These are phyloP conservation scores for Tetrahymena borealis DNA, from an alignment of 73 alveolate genomes.

Conservation along the genomic window DNA sequence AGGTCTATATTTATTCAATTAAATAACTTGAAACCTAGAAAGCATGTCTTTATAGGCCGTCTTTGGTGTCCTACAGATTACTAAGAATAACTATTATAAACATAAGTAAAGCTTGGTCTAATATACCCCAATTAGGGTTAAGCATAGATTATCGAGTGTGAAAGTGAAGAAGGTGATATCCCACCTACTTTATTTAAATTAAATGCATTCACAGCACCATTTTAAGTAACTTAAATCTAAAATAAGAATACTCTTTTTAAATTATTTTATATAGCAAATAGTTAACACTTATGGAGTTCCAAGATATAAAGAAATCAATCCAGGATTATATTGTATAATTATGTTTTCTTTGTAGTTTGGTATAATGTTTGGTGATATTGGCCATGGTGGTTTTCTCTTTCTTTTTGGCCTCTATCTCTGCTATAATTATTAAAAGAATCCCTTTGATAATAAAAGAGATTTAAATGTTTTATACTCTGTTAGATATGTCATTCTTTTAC, in stretches of 20 bases:
- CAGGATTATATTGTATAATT: constrained; percentile 84
- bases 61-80: not conserved
- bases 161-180: not conserved
- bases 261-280: constrained; percentile 81
- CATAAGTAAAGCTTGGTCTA: not conserved
- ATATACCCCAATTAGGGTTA: not conserved
- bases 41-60: not conserved
- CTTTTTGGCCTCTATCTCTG: not conserved
- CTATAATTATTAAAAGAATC: constrained; percentile 13
- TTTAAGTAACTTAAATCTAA: not conserved
- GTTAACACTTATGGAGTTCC: constrained; percentile 97
- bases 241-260: constrained; percentile 72
- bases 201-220: not conserved
- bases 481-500: constrained; percentile 49
- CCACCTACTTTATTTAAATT: not conserved
- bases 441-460: constrained; percentile 23
- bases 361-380: constrained; percentile 98
- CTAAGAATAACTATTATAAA: not conserved
- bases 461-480: constrained; percentile 34
- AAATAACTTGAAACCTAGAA: not conserved
- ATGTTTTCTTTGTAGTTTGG: constrained; percentile 97
- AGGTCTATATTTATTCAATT: not conserved
- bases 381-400: constrained; percentile 79
- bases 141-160: not conserved
- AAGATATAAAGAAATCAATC: constrained; percentile 93